These are phyloP conservation scores for Fusarium sp. DNA, from an alignment of 2,329 filamentous ascomycete species.

Conservation along the genomic window DNA sequence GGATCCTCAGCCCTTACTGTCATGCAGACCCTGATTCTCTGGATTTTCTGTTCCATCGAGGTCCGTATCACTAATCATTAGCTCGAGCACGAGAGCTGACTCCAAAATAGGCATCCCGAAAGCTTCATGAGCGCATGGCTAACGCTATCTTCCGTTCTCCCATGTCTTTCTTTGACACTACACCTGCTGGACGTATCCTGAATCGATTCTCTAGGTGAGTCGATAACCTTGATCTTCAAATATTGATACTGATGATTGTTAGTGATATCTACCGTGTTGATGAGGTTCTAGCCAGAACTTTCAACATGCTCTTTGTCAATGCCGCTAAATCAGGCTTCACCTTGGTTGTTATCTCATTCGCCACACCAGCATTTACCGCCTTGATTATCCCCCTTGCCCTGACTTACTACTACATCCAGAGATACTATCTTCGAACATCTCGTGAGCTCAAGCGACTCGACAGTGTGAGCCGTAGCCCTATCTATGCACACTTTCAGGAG, in stretches of 20 bases:
- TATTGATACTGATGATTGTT: constrained; percentile 44
- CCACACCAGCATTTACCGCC: constrained; percentile 83
- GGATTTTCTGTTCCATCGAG: constrained; percentile 99
- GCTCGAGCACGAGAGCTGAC: constrained; percentile 14
- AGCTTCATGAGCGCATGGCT: constrained; percentile 97
- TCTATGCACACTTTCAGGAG: constrained; percentile 99
- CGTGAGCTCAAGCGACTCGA: constrained; percentile 96
- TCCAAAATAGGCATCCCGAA: constrained; percentile 81
- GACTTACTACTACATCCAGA: constrained; percentile 92
- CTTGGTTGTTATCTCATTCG: constrained; percentile 83
- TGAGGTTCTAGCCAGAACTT: constrained; percentile 93
- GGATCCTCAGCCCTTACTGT: constrained; percentile 88
- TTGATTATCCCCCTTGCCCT: constrained; percentile 84
- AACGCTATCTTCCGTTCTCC: constrained; percentile 97
- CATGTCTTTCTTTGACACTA: constrained; percentile 99
- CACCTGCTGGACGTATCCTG: constrained; percentile 93
- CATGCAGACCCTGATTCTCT: constrained; percentile 91
- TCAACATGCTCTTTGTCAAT: constrained; percentile 95
- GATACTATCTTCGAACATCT: constrained; percentile 96
- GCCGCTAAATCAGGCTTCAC: constrained; percentile 83
- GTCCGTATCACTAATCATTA: constrained; percentile 59
- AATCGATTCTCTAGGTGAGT: constrained; percentile 93
- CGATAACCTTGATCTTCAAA: not conserved
- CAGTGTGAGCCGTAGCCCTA: constrained; percentile 93
- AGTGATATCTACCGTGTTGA: constrained; percentile 86